Percentiles rank a stretch among this genome's conserved stretches.
Conservation (phyloP, 371 early-diverging fungal species). For the Mucor sp. region DNA sequence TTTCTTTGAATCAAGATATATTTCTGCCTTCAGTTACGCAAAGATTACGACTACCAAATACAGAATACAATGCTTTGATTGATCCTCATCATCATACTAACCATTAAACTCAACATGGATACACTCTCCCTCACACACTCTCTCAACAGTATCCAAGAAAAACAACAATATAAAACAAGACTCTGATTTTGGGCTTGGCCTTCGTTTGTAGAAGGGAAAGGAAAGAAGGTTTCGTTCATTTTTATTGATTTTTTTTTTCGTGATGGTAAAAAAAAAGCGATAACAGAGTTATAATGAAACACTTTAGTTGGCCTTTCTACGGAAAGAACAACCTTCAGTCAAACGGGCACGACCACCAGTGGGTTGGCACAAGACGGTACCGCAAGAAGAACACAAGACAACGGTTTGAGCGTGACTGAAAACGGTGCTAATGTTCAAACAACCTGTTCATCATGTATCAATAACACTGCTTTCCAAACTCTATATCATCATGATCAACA, state of each 20-base stretch:
- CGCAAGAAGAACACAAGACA: conserved; percentile 95
- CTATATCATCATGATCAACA: not conserved
- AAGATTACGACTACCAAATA: too few species aligned
- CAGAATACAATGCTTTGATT: too few species aligned
- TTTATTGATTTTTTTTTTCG: conserved; percentile 12
- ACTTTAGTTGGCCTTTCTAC: conserved; percentile 55
- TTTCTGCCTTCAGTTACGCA: too few species aligned
- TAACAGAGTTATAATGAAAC: conserved; percentile 1
- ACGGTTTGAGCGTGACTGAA: conserved; percentile 99
- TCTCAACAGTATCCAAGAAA: not conserved
- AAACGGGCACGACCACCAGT: conserved; percentile 99
- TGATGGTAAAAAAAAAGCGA: conserved; percentile 4
- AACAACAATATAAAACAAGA: not conserved
- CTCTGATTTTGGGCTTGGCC: conserved; percentile 1
- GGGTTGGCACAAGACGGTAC: conserved; percentile 96
- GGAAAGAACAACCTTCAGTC: conserved; percentile 80
- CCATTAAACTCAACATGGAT: too few species aligned
- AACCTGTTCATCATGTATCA: conserved; percentile 56
- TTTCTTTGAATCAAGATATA: too few species aligned
- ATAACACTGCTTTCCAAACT: not conserved
- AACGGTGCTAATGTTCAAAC: conserved; percentile 96
- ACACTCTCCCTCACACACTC: too few species aligned
- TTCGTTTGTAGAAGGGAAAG: conserved; percentile 5
- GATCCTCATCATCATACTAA: too few species aligned
- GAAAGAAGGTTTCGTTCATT: not conserved